A percentile compares a stretch with the other conserved stretches of the same genome.
These are phyloP conservation scores for Adiantum capillusveneris DNA, from an alignment of 75 land plant genomes.

Conservation along the genomic window DNA sequence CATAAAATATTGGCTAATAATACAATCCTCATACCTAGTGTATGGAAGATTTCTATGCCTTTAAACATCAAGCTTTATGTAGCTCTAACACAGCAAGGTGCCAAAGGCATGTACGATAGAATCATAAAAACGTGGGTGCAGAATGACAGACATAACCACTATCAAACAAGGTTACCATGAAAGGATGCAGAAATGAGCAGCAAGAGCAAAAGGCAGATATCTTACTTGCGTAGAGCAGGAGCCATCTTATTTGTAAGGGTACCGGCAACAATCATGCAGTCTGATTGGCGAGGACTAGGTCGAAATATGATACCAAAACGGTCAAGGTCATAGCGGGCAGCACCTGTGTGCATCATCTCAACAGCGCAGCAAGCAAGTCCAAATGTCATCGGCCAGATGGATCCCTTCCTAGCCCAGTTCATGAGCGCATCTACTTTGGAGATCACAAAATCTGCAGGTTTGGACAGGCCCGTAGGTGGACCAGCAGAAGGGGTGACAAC, in stretches of 20 bases:
- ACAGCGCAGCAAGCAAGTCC: conserved; percentile 86
- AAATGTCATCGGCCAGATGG: conserved; percentile 66
- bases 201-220: background rate
- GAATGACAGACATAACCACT: no score
- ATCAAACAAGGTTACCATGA: no score
- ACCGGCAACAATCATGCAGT: conserved; percentile 97
- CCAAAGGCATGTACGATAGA: no score
- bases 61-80: no score
- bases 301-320: conserved; percentile 93
- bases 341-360: conserved; percentile 99
- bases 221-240: conserved; percentile 91
- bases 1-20: no score
- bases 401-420: conserved; percentile 94
- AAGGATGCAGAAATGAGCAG: no score
- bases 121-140: no score
- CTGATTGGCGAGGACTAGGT: conserved; percentile 95
- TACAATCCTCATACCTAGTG: no score
- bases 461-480: conserved; percentile 26
- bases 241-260: conserved; percentile 99
- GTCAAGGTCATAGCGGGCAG: conserved; percentile 89
- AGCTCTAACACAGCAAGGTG: no score
- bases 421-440: conserved; percentile 88
- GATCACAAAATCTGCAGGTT: conserved; percentile 80
- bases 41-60: no score
- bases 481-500: no score